Conservation (phyloP, 768 basidiomycete species). For the Tricholoma terreum region DNA sequence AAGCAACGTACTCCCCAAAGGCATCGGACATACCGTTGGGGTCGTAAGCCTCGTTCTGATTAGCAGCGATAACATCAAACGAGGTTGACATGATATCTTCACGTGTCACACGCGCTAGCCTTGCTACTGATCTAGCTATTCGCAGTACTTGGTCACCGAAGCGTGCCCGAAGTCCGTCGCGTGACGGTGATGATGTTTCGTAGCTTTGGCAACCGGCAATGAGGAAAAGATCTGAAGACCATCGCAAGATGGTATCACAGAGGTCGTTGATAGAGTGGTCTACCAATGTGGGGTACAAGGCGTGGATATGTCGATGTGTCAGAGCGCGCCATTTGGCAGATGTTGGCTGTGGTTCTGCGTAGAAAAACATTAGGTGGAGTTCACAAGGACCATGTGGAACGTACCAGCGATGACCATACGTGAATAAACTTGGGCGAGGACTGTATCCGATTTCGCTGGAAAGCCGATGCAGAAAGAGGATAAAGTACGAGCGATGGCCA, state of each 20-base stretch:
- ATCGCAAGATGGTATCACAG: conserved; percentile 69
- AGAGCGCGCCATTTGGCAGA: conserved; percentile 77
- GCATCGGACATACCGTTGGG: conserved; percentile 32
- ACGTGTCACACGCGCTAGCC: conserved; percentile 58
- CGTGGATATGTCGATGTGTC: conserved; percentile 66
- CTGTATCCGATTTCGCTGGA: conserved; percentile 64
- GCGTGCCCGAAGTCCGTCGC: conserved; percentile 35
- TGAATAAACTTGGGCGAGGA: conserved; percentile 58
- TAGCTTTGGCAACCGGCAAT: conserved; percentile 57
- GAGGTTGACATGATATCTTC: conserved; percentile 78
- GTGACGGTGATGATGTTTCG: conserved; percentile 30
- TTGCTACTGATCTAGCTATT: conserved; percentile 61
- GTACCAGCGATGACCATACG: conserved; percentile 55
- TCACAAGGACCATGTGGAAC: conserved; percentile 13
- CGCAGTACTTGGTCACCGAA: conserved; percentile 62
- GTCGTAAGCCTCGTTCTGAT: conserved; percentile 50
- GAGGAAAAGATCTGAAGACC: conserved; percentile 65
- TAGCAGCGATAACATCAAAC: conserved; percentile 66
- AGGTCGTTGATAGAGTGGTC: conserved; percentile 71
- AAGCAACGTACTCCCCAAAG: conserved; percentile 56
- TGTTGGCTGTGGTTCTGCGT: conserved; percentile 69
- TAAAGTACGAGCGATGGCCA: conserved; percentile 64
- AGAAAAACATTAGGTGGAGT: conserved; percentile 7
- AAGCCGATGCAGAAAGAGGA: conserved; percentile 74
- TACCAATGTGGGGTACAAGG: conserved; percentile 60